Conservation (phyloP, 2,329 filamentous ascomycete genomes). For the Aspergillus niger region DNA sequence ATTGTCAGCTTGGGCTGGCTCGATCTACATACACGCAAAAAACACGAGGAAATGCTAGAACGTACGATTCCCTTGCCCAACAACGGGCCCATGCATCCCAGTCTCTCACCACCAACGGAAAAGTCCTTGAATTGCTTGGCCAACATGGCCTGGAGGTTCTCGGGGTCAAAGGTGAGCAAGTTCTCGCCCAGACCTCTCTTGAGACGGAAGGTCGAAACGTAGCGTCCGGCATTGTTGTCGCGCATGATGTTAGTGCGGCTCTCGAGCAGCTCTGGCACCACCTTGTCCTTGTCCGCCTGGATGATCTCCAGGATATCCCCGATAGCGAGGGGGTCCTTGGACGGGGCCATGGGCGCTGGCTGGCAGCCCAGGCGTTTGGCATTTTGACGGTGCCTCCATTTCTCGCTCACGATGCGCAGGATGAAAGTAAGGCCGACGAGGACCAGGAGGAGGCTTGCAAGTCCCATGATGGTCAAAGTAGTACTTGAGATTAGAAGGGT, state of each 20-base stretch:
- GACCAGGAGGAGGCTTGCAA: too few relatives aligned
- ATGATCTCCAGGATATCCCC: conserved; percentile 33
- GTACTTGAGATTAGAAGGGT: too few relatives aligned
- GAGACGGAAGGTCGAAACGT: conserved; percentile 28
- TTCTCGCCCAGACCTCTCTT: conserved; percentile 25
- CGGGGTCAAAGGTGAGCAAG: conserved; percentile 38
- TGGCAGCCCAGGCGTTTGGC: too few relatives aligned
- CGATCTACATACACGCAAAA: neutral
- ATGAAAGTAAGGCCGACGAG: too few relatives aligned
- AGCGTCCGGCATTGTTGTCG: conserved; percentile 25
- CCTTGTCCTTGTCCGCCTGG: conserved; percentile 27
- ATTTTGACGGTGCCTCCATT: too few relatives aligned
- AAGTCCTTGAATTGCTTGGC: conserved; percentile 82
- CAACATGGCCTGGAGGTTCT: conserved; percentile 80
- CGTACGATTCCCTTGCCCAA: conserved; percentile 50
- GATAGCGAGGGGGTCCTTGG: too few relatives aligned
- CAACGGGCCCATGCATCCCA: conserved; percentile 55
- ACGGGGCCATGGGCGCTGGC: too few relatives aligned
- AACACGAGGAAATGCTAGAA: neutral
- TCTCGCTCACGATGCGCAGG: too few relatives aligned
- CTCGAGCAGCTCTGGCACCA: conserved; percentile 24
- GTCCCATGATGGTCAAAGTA: too few relatives aligned
- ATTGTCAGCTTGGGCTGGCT: neutral
- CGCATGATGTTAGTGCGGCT: conserved; percentile 24
- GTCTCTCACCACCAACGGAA: conserved; percentile 75